phyloP scores from a whole-genome alignment of 805 yeast species.

The Myxozyma vanderwaltii region DNA sequence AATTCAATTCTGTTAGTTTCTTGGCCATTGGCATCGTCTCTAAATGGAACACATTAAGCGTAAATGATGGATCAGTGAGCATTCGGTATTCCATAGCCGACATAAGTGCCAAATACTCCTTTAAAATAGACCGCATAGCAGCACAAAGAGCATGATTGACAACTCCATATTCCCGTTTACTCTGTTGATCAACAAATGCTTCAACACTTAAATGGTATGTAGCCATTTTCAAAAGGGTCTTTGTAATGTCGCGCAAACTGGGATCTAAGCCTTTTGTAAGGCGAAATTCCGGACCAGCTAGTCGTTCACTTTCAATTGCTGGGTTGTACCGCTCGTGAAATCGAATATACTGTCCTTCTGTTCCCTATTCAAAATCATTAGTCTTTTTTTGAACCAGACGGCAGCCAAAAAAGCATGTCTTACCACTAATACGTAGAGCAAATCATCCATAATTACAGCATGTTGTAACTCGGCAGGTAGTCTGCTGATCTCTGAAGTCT shows the following conservation, averaged over 20 bases:
- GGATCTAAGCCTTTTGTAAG: conserved; percentile 73
- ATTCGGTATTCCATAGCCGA: conserved; percentile 57
- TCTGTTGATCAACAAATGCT: conserved; percentile 63
- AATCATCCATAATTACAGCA: conserved; percentile 68
- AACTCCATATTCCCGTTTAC: conserved; percentile 60
- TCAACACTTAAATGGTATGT: conserved; percentile 60
- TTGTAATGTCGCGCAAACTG: conserved; percentile 68
- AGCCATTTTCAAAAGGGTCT: conserved; percentile 62
- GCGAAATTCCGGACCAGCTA: conserved; percentile 74
- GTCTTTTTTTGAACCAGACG: no score
- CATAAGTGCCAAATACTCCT: conserved; percentile 39
- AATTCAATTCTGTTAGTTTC: conserved; percentile 59
- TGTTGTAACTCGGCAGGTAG: conserved; percentile 62
- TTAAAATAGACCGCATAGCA: conserved; percentile 53
- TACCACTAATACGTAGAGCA: conserved; percentile 61
- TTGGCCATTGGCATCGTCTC: conserved; percentile 46
- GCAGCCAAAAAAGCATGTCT: no score
- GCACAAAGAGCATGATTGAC: conserved; percentile 73
- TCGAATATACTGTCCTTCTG: conserved; percentile 75
- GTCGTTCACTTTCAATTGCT: conserved; percentile 44
- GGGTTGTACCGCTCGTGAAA: conserved; percentile 65
- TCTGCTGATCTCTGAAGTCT: conserved; percentile 18
- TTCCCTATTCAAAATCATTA: no score
- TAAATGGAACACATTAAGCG: conserved; percentile 62
- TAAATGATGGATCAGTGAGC: conserved; percentile 52